Conservation (phyloP, 1,139 yeast species). For the Taiozyma onychis region DNA sequence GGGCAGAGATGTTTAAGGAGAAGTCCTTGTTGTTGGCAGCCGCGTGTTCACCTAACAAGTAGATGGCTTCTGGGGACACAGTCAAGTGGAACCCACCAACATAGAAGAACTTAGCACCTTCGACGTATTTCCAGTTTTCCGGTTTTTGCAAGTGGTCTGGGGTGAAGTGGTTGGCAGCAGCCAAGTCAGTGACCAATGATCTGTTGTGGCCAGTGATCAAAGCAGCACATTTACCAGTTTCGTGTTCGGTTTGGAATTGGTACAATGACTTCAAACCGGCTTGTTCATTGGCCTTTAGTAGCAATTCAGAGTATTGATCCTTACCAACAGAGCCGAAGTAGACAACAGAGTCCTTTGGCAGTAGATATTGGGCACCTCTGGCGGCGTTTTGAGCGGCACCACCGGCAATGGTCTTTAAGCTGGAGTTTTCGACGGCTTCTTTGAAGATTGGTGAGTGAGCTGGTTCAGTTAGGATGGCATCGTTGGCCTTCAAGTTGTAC, state of each 20-base stretch:
- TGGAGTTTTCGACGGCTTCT: constrained; percentile 60
- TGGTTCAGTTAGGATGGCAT: constrained; percentile 89
- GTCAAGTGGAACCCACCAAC: constrained; percentile 98
- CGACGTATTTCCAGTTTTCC: constrained; percentile 86
- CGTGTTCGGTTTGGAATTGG: constrained; percentile 66
- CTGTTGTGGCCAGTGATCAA: constrained; percentile 83
- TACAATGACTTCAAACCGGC: constrained; percentile 89
- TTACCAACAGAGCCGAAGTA: constrained; percentile 97
- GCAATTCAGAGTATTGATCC: constrained; percentile 79
- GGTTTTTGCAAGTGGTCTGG: constrained; percentile 82
- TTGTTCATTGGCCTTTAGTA: constrained; percentile 72
- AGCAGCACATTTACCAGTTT: constrained; percentile 99
- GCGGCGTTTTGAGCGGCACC: constrained; percentile 99
- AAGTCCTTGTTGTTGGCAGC: constrained; percentile 81
- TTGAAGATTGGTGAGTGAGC: constrained; percentile 82
- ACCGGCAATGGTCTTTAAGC: constrained; percentile 81
- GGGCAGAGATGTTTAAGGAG: constrained; percentile 88
- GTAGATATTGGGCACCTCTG: constrained; percentile 92
- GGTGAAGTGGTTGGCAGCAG: constrained; percentile 97
- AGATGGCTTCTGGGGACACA: constrained; percentile 92
- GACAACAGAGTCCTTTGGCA: constrained; percentile 77
- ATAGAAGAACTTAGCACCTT: constrained; percentile 76
- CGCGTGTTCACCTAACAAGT: constrained; percentile 86
- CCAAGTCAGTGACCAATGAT: constrained; percentile 92
- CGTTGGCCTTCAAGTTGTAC: constrained; percentile 84